phyloP scores from a whole-genome alignment of 1,139 yeast species.

The Meyerozyma athensensis region DNA sequence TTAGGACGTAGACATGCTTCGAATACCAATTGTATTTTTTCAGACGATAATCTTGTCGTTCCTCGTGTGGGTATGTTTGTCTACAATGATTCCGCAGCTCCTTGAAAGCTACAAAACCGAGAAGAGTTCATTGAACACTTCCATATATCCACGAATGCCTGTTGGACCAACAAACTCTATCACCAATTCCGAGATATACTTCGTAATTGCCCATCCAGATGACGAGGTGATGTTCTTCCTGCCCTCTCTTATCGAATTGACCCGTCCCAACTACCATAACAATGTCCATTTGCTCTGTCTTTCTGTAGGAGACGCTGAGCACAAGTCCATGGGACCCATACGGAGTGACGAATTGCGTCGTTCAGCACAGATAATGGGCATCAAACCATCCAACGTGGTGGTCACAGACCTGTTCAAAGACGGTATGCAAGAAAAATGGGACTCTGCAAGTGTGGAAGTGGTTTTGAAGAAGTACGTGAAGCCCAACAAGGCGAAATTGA shows the following conservation, averaged over 20 bases:
- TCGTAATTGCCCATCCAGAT: conserved; percentile 93
- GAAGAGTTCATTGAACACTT: background rate
- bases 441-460: conserved; percentile 33
- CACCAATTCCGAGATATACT: conserved; percentile 21
- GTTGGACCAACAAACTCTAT: background rate
- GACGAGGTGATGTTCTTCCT: conserved; percentile 98
- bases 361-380: conserved; percentile 57
- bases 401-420: conserved; percentile 57
- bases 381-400: conserved; percentile 38
- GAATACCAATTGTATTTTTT: conserved; percentile 13
- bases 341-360: conserved; percentile 55
- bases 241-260: conserved; percentile 62
- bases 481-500: conserved; percentile 26
- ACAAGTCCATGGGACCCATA: conserved; percentile 62
- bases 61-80: conserved; percentile 33
- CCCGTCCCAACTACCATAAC: conserved; percentile 46
- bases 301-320: conserved; percentile 64
- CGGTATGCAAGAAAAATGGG: conserved; percentile 73
- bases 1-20: conserved; percentile 16
- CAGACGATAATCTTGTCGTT: conserved; percentile 22
- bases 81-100: conserved; percentile 39
- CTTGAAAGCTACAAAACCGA: conserved; percentile 19
- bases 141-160: background rate
- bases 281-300: conserved; percentile 61
- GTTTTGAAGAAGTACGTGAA: conserved; percentile 19